Evolutionary conservation across 345 rosid genomes (phyloP).

Genomic region (Sapria himalayana): DNA sequence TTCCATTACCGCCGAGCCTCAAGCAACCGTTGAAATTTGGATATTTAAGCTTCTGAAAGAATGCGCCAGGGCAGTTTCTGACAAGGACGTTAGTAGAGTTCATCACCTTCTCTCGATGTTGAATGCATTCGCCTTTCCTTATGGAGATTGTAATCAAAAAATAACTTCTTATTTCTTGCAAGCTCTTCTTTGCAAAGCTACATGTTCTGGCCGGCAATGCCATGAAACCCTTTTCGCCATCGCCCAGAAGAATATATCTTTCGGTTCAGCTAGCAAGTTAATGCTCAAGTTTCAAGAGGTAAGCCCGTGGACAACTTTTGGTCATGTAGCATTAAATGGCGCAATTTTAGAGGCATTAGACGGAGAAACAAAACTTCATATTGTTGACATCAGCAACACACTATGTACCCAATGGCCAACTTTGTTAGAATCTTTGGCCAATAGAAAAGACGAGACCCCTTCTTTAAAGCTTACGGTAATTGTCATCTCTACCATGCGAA

Average conservation of each 20-base stretch:
- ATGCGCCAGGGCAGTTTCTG: constrained; percentile 54
- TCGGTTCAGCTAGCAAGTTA: constrained; percentile 39
- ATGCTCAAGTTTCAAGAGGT: constrained; percentile 65
- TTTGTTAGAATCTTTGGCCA: constrained; percentile 43
- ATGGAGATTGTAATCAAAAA: constrained; percentile 61
- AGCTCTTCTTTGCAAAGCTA: constrained; percentile 53
- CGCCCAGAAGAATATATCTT: constrained; percentile 34
- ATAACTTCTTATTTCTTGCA: constrained; percentile 48
- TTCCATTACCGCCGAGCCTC: constrained; percentile 18
- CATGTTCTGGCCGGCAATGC: constrained; percentile 40
- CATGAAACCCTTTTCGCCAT: constrained; percentile 43
- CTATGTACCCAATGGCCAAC: constrained; percentile 90
- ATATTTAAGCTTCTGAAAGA: constrained; percentile 38
- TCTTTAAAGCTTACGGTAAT: constrained; percentile 50
- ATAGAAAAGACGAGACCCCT: constrained; percentile 48
- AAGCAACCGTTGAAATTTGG: constrained; percentile 21
- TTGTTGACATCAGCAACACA: constrained; percentile 55
- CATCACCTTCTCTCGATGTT: constrained; percentile 65
- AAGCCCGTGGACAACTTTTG: constrained; percentile 73
- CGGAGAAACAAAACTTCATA: constrained; percentile 43
- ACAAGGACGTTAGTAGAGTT: constrained; percentile 38
- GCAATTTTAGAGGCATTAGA: constrained; percentile 56
- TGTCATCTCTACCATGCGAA: constrained; percentile 21
- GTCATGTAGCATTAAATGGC: constrained; percentile 65
- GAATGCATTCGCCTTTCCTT: constrained; percentile 55